phyloP scores from a whole-genome alignment of 306 rosid species.

The Phaseolus lunatus region DNA sequence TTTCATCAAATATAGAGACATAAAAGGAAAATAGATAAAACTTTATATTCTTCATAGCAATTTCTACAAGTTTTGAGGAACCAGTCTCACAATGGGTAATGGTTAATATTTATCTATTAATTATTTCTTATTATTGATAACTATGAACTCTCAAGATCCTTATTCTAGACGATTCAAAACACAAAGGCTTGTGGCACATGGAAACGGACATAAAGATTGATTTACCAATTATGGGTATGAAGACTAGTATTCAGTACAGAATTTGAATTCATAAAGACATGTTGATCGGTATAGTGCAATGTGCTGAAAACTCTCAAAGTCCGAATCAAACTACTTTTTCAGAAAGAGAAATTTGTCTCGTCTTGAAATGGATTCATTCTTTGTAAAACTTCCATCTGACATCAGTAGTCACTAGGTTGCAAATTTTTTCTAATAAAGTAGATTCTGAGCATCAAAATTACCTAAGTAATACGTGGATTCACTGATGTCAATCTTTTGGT shows the following conservation, averaged over 20 bases:
- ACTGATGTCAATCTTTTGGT: neutral
- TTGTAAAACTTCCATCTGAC: neutral
- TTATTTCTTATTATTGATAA: neutral
- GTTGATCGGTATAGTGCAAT: neutral
- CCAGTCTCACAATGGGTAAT: neutral
- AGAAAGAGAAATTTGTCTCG: neutral
- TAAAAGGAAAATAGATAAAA: neutral
- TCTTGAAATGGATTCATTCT: neutral
- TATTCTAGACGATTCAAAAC: neutral
- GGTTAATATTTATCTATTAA: neutral
- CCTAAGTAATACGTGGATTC: no score
- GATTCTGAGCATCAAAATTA: conserved; percentile 4
- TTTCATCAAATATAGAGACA: neutral
- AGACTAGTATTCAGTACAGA: neutral
- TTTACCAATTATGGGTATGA: conserved; percentile 3
- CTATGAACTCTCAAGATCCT: neutral
- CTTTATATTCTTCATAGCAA: neutral
- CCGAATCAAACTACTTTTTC: conserved; percentile 21
- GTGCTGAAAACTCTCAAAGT: conserved; percentile 3
- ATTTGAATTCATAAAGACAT: neutral
- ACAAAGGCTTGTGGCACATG: neutral
- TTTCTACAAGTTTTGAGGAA: neutral
- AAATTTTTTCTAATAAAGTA: neutral
- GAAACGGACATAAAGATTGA: neutral
- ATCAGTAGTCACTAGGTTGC: neutral